Conservation (phyloP, 2,329 filamentous ascomycete genomes). For the Ceratocystis ficicola region DNA sequence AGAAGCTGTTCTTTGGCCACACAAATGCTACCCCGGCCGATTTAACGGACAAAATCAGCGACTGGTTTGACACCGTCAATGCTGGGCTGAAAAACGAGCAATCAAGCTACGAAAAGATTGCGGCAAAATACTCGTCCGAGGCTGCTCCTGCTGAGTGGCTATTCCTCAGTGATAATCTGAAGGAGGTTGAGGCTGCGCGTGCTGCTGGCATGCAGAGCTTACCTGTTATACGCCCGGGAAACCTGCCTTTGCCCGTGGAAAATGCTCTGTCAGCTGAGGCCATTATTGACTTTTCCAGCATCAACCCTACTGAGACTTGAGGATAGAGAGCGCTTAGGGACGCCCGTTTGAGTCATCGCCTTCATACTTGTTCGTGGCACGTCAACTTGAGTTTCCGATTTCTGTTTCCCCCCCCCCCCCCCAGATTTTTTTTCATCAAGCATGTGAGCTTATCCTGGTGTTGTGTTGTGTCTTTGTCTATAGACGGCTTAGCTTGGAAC, state of each 20-base stretch:
- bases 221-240: slow-evolving; percentile 56
- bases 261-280: slow-evolving; percentile 32
- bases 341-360: neutral
- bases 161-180: slow-evolving; percentile 72
- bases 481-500: neutral
- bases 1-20: slow-evolving; percentile 67
- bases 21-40: slow-evolving; percentile 48
- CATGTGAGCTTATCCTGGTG: neutral
- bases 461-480: neutral
- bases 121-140: slow-evolving; percentile 30
- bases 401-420: too few species aligned
- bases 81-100: slow-evolving; percentile 60
- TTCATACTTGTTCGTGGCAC: too few species aligned
- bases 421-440: neutral
- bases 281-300: slow-evolving; percentile 29
- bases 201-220: slow-evolving; percentile 51
- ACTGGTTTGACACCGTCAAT: slow-evolving; percentile 71
- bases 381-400: neutral
- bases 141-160: slow-evolving; percentile 45
- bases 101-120: slow-evolving; percentile 56
- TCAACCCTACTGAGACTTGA: slow-evolving; percentile 18
- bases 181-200: slow-evolving; percentile 52
- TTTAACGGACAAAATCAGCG: slow-evolving; percentile 45
- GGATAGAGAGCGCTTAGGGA: neutral
- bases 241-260: slow-evolving; percentile 46